Percentiles rank a stretch among this genome's conserved stretches.
phyloP scores from a whole-genome alignment of 805 yeast genomes.

The Wickerhamomyces silvicola region DNA sequence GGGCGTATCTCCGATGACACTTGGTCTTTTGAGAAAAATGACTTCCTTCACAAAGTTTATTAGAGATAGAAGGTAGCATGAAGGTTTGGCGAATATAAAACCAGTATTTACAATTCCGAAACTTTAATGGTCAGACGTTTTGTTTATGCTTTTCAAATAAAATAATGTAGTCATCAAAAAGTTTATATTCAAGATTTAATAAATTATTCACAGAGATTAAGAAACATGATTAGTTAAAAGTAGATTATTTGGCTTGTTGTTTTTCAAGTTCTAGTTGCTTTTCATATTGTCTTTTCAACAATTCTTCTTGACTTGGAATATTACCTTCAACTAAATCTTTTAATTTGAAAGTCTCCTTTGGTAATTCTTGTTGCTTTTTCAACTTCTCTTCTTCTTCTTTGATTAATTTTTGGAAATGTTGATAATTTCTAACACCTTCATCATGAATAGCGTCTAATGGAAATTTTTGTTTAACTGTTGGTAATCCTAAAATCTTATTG shows the following conservation, averaged over 20 bases:
- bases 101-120: too few species aligned
- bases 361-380: constrained; percentile 66
- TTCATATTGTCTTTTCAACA: constrained; percentile 35
- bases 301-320: constrained; percentile 68
- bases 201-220: too few species aligned
- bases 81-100: too few species aligned
- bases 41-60: constrained; percentile 31
- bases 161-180: too few species aligned
- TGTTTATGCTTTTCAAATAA: too few species aligned
- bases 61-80: too few species aligned
- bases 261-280: constrained; percentile 32
- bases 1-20: constrained; percentile 96
- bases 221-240: too few species aligned
- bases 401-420: constrained; percentile 71
- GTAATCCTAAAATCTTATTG: constrained; percentile 59
- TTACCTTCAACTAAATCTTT: constrained; percentile 84
- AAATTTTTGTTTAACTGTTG: constrained; percentile 38
- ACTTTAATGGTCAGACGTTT: too few species aligned
- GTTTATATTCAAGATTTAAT: too few species aligned
- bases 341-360: constrained; percentile 76
- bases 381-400: constrained; percentile 72
- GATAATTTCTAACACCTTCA: constrained; percentile 86
- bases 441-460: constrained; percentile 87
- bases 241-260: constrained; percentile 12
- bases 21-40: constrained; percentile 63